Evolutionary conservation across 1,139 yeast genomes (phyloP).

Genomic region (Blastobotrys capitulatus): DNA sequence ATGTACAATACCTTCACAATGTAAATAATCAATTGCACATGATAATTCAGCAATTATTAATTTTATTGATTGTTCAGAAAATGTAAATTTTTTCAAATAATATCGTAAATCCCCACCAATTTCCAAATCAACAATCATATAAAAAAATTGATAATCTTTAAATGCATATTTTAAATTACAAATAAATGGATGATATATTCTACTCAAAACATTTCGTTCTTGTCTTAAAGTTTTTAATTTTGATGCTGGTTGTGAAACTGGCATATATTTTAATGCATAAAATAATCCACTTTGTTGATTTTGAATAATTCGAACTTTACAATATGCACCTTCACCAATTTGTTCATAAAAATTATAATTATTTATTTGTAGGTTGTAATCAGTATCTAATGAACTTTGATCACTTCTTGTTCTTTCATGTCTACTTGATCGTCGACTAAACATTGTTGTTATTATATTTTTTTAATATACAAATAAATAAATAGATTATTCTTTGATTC

Average conservation of each 20-base stretch:
- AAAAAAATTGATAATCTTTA: slow-evolving; percentile 69
- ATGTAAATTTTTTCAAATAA: slow-evolving; percentile 52
- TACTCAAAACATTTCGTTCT: slow-evolving; percentile 57
- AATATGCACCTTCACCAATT: slow-evolving; percentile 41
- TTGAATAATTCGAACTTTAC: slow-evolving; percentile 65
- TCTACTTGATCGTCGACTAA: not conserved
- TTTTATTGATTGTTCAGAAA: slow-evolving; percentile 56
- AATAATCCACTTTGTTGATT: slow-evolving; percentile 49
- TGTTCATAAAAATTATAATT: slow-evolving; percentile 17
- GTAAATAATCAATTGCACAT: slow-evolving; percentile 62
- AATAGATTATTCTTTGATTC: no score
- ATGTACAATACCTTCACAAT: slow-evolving; percentile 57
- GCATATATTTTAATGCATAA: slow-evolving; percentile 65
- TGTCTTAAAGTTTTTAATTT: slow-evolving; percentile 36
- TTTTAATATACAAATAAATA: no score
- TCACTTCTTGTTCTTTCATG: slow-evolving; percentile 7
- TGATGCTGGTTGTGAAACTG: slow-evolving; percentile 23
- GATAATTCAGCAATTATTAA: slow-evolving; percentile 65
- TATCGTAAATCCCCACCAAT: slow-evolving; percentile 88
- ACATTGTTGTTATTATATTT: not conserved
- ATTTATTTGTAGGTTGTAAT: slow-evolving; percentile 9
- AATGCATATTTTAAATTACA: slow-evolving; percentile 78
- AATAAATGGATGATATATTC: slow-evolving; percentile 67
- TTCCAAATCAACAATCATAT: slow-evolving; percentile 67
- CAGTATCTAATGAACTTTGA: slow-evolving; percentile 4